Evolutionary conservation across 768 basidiomycete genomes (phyloP), one percentile per base, ranked within the genome.

Genomic region (Hypholoma sublateritium): DNA sequence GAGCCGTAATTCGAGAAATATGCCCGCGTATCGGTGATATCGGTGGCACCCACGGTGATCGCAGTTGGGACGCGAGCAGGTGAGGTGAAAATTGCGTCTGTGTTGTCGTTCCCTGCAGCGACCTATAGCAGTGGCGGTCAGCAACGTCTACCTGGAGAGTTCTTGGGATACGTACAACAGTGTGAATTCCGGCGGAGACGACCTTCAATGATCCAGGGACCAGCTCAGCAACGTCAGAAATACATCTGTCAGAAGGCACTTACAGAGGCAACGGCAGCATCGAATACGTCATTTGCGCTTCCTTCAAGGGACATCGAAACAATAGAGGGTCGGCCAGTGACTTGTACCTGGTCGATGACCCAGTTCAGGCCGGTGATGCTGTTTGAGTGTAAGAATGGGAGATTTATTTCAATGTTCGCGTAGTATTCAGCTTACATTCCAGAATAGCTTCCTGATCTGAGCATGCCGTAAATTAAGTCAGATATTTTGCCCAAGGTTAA

Each of bases 1-100:
- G 65, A n/a, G n/a, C 78, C 78, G 49, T 64, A 76, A 67, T 78
- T 77, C 49, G 76, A 77, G 71, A 70, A 76, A 5, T 56, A 66
- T 24, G 72, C 69, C 6, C 71, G 64, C 4, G 61, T 61, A 48
- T 76, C 77, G 7, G 60, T 57, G 60, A 79, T 76, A 43, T 64
- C 69, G 16, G 61, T 67, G 9, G 77, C 74, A 37, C 74, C 78
- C 37, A 79, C 73, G 21, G 77, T 77, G 54, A 70, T 73, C 21
- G 70, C 76, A 14, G 59, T 58, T 4, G 70, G 60, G 1, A 67
- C 69, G 45, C 73, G 68, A 21, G 76, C 76, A 14, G 77, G 78
- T 45, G 71, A 74, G 21, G 64, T 66, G 46, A 17, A 56, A 7
- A 49, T 57, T 5, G 76, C 76, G 53, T 76, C 66, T 8, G 43